These are phyloP conservation scores for Takashimella tepidaria DNA, from an alignment of 1,284 basidiomycete species.

Conservation along the genomic window DNA sequence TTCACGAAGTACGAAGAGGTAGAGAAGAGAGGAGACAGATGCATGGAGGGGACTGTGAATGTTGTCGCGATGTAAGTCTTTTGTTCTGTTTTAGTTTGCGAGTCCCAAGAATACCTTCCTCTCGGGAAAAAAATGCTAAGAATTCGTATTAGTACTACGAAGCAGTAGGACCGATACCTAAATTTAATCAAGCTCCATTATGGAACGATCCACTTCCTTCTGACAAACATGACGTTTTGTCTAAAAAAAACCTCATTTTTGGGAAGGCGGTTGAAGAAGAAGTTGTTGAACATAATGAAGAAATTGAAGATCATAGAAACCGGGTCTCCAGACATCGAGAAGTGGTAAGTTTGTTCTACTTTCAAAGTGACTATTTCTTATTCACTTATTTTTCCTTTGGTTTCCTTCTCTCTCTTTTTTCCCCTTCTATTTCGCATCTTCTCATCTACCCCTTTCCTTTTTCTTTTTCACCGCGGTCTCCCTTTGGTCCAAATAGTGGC, in stretches of 20 bases:
- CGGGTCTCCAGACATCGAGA: constrained; percentile 70
- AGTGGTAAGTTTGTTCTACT: constrained; percentile 20
- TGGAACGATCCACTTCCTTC: constrained; percentile 53
- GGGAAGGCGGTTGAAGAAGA: too few relatives aligned
- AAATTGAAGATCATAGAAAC: constrained; percentile 60
- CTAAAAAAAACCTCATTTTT: too few relatives aligned
- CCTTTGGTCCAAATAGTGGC: constrained; percentile 52
- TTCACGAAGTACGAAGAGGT: constrained; percentile 68
- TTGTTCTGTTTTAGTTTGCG: not conserved
- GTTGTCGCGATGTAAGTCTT: constrained; percentile 66
- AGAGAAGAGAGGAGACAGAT: constrained; percentile 62
- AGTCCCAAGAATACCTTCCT: constrained; percentile 1
- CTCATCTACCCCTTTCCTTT: too few relatives aligned
- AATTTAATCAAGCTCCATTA: constrained; percentile 58
- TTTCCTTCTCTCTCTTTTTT: too few relatives aligned
- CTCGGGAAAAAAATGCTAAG: too few relatives aligned
- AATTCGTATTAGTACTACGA: constrained; percentile 75
- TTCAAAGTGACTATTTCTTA: too few relatives aligned
- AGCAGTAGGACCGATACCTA: constrained; percentile 64
- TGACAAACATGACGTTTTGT: too few relatives aligned
- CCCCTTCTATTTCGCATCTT: too few relatives aligned
- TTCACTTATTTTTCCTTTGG: too few relatives aligned
- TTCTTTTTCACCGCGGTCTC: too few relatives aligned
- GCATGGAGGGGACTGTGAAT: constrained; percentile 75
- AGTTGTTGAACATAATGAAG: constrained; percentile 8